Base-by-base conservation (phyloP, 192 early-diverging fungal species). In the Backusella psychrophila region DNA sequence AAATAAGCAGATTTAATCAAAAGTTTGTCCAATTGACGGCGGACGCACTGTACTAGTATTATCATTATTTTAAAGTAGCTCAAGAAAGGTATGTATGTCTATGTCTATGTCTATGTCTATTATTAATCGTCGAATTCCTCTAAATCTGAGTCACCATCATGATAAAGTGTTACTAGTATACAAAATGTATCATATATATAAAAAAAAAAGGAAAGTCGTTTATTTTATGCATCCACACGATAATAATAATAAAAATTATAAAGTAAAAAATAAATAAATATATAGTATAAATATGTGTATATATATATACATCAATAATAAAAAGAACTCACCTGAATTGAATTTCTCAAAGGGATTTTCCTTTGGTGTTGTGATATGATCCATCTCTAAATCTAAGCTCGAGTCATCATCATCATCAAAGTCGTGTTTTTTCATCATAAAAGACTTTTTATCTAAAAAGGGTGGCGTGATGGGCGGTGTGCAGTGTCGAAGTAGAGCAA, bases 401-500 rank as follows among this genome's bases (percentile, higher is more conserved):
- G 82, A 11, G 74, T 85, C 89, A 44, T 93, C 92, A 5, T 34
- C 38, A 39, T 39, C 92, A 5, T 21, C 46, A 59, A 44, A 44
- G 42, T 19, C 42, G 15, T 17, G 35, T 34, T 19, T 56, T 9
- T 56, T 56, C 19, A 9, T 56, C n/a, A 56, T 56, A 56, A 56
- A 56, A 23, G 53, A 26, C 6, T 78, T 79, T 72, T 76, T 66
- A 66, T 78, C 35, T 56, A 56, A 80, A 21, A 75, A 11, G 11
- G 72, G 23, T 2, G 96, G 96, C 38, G 93, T 83, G 72, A 98
- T 96, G 5, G 96, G 96, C 59, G 96, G 96, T 23, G 86, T 86
- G 65, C 84, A 75, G 84, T 98, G 91, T 53, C 96, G 87, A 66
- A 99, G 80, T 33, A 98, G 83, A 1, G 96, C 97, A 96, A 97